Evolutionary conservation across 768 basidiomycete genomes (phyloP), one percentile per base, ranked within the genome.

Genomic region (Amanita polypyramis): DNA sequence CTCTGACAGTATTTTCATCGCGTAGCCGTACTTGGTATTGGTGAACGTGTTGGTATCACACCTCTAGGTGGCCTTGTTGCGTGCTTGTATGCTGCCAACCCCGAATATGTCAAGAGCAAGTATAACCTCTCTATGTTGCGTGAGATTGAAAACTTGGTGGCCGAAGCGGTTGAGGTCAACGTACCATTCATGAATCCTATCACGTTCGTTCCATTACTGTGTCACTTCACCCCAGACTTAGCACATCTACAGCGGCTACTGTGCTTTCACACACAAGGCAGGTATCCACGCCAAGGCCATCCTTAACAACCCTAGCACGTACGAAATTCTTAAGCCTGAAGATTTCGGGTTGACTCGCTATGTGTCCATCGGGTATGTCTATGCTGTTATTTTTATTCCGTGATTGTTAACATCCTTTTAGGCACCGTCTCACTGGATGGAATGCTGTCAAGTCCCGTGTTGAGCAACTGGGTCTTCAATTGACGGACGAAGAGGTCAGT

Each of bases 231-330:
- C 9, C 34, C 33, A 35, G 12, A 9, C 15, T 8, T 36, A 20
- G 12, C 42, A 19, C 32, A 35, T 40, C 47, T 53, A 3, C 54
- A 97, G 94, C 48, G 96, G 96, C 12, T 99, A 97, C 69, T 98
- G 96, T 62, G 96, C 96, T 3, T 99, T 99, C 74, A 99, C 96
- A 21, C 96, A 98, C 82, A 98, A 99, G 83, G 96, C 96, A 17
- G 96, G 96, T 63, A 99, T 99, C 55, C 96, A 99, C 67, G 96
- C 96, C 70, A 99, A 99, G 77, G 96, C 96, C 33, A 99, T 99
- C 66, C 80, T 94, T 54, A 96, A 97, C 73, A 99, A 99, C 76
- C 96, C 96, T 1, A 90, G 87, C 59, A 99, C 96, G 8, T 99
- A 98, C 67, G 95, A 99, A 69, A 97, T 97, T 65, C 79, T 96